Evolutionary conservation across 2,329 filamentous ascomycete genomes (phyloP).

Genomic region (Didymella pinodella): DNA sequence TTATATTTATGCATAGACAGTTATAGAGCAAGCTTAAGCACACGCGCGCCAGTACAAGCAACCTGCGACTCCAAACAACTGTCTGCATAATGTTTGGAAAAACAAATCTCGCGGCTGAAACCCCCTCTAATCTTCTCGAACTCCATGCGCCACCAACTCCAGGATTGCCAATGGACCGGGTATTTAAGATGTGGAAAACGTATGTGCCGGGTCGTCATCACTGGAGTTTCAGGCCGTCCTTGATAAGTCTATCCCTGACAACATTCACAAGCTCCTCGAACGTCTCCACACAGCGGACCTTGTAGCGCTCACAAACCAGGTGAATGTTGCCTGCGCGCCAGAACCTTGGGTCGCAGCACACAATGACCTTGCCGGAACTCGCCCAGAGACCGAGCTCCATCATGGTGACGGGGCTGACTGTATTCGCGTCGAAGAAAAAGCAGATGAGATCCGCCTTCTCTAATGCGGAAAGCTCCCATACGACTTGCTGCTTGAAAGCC

Average conservation of each 20-base stretch:
- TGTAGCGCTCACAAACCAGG: slow-evolving; percentile 62
- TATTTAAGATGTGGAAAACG: too few species aligned
- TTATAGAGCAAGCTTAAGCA: too few species aligned
- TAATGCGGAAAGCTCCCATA: slow-evolving; percentile 69
- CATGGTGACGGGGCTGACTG: slow-evolving; percentile 65
- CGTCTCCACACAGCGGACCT: slow-evolving; percentile 55
- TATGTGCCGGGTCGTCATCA: background rate
- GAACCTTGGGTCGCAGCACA: slow-evolving; percentile 62
- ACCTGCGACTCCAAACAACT: too few species aligned
- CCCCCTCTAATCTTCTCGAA: background rate
- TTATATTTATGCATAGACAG: too few species aligned
- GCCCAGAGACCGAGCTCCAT: slow-evolving; percentile 67
- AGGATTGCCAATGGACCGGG: background rate
- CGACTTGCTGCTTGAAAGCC: slow-evolving; percentile 62
- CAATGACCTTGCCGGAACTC: slow-evolving; percentile 57
- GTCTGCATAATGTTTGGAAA: too few species aligned
- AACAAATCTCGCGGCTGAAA: background rate
- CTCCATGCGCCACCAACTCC: background rate
- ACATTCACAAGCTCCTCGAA: slow-evolving; percentile 53
- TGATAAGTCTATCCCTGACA: slow-evolving; percentile 46
- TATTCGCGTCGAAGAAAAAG: slow-evolving; percentile 64
- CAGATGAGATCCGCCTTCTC: slow-evolving; percentile 63
- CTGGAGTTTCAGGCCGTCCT: slow-evolving; percentile 18
- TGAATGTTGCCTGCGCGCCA: slow-evolving; percentile 69
- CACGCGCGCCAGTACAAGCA: too few species aligned